A percentile compares a stretch with the other conserved stretches of the same genome.
phyloP scores from a whole-genome alignment of 495 filamentous ascomycete genomes.

The Hypomontagnella monticulosa region DNA sequence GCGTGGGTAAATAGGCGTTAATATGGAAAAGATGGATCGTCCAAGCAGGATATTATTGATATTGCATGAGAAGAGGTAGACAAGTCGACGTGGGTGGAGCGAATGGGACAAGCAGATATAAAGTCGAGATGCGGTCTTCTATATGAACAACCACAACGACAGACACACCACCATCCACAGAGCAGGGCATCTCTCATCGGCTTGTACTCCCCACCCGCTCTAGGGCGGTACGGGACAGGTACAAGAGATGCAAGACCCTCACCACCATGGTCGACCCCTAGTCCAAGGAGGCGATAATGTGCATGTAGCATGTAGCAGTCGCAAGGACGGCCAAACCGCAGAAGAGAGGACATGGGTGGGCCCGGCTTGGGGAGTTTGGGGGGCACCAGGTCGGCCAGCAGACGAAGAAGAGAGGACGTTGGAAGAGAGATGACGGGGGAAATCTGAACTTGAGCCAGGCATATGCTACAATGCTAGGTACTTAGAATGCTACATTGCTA shows the following conservation, averaged over 20 bases:
- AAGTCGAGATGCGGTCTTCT: slow-evolving; percentile 40
- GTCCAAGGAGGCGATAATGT: slow-evolving; percentile 43
- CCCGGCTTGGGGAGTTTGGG: slow-evolving; percentile 36
- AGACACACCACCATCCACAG: slow-evolving; percentile 15
- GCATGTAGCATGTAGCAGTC: slow-evolving; percentile 32
- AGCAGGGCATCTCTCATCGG: slow-evolving; percentile 34
- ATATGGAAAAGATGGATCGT: slow-evolving; percentile 54
- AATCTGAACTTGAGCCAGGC: too few relatives aligned
- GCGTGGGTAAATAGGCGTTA: slow-evolving; percentile 58
- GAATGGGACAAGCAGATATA: slow-evolving; percentile 44
- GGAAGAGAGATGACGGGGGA: too few relatives aligned
- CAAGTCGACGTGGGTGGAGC: slow-evolving; percentile 39
- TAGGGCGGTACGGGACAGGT: slow-evolving; percentile 35
- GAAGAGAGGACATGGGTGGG: slow-evolving; percentile 34
- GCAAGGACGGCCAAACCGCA: slow-evolving; percentile 38
- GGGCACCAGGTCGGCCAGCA: slow-evolving; percentile 6
- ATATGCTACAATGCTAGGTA: too few relatives aligned
- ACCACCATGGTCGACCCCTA: slow-evolving; percentile 33
- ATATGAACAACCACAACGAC: slow-evolving; percentile 38
- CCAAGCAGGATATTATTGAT: slow-evolving; percentile 46
- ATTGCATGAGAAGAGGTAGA: slow-evolving; percentile 47
- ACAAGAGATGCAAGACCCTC: slow-evolving; percentile 28
- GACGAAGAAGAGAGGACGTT: slow-evolving; percentile 10
- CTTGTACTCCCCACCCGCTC: slow-evolving; percentile 37
- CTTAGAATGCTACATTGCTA: neutral